Conservation (phyloP, 441 rosid genomes). For the Brassica hybrid region DNA sequence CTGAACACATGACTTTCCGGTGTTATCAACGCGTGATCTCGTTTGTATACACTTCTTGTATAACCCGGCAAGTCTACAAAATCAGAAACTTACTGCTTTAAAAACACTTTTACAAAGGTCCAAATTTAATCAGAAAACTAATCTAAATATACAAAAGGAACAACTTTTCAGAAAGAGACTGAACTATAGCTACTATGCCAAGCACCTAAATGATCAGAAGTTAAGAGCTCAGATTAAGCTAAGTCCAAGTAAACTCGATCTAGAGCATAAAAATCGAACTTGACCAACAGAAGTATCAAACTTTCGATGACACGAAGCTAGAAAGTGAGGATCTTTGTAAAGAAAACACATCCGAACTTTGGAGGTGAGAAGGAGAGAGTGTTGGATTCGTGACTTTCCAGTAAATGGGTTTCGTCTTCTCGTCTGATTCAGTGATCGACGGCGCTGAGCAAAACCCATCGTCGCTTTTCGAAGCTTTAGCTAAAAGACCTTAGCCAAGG, state of each 20-base stretch:
- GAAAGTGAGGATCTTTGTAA: conserved; percentile 2
- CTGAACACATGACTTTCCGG: conserved; percentile 95
- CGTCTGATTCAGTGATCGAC: conserved; percentile 44
- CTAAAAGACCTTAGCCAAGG: conserved; percentile 46
- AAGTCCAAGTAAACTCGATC: conserved; percentile 15
- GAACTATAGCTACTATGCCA: conserved; percentile 14
- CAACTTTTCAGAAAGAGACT: neutral
- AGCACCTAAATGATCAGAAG: conserved; percentile 7
- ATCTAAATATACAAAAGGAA: neutral
- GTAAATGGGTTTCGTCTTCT: conserved; percentile 58
- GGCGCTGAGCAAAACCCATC: conserved; percentile 82
- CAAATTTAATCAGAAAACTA: conserved; percentile 6
- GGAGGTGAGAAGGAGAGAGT: conserved; percentile 81
- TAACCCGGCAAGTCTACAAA: conserved; percentile 83
- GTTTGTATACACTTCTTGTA: conserved; percentile 79
- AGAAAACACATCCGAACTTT: conserved; percentile 46
- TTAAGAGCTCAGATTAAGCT: conserved; percentile 11
- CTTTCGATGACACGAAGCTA: conserved; percentile 12
- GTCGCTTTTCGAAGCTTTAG: conserved; percentile 46
- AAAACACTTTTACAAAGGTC: neutral
- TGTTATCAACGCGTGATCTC: conserved; percentile 80
- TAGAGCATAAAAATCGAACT: conserved; percentile 3
- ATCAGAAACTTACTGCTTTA: neutral
- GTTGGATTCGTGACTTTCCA: conserved; percentile 91
- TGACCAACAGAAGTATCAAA: conserved; percentile 1